Evolutionary conservation across 2,329 filamentous ascomycete genomes (phyloP).

Genomic region (Curvularia verruculosa): DNA sequence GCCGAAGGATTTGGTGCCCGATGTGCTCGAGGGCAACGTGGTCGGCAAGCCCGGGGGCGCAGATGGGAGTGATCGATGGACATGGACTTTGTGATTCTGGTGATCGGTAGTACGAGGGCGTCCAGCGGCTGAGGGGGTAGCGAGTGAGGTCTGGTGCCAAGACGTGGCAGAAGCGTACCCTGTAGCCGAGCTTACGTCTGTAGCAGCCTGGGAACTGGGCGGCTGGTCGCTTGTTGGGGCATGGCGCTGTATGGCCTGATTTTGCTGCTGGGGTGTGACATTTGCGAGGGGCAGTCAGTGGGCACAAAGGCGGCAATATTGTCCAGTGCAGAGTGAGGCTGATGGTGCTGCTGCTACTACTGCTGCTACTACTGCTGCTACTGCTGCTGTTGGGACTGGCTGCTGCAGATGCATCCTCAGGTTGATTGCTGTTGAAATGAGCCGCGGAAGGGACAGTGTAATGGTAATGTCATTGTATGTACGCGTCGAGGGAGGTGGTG

Average conservation of each 20-base stretch:
- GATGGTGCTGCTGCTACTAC: no score
- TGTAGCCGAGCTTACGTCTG: constrained; percentile 28
- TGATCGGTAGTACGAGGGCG: constrained; percentile 36
- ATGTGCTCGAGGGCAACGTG: constrained; percentile 38
- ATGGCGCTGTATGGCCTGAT: constrained; percentile 18
- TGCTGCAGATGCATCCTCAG: not conserved
- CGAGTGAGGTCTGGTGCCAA: constrained; percentile 34
- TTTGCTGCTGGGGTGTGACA: constrained; percentile 6
- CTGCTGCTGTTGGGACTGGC: no score
- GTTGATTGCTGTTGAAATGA: not conserved
- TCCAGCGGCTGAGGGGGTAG: constrained; percentile 21
- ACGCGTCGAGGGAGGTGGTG: no score
- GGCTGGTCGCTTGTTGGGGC: constrained; percentile 27
- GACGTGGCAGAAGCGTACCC: constrained; percentile 24
- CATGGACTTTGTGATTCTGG: constrained; percentile 26
- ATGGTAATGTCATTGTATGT: no score
- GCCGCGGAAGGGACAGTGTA: no score
- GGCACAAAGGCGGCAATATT: constrained; percentile 7
- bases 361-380: no score
- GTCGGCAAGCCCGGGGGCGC: constrained; percentile 27
- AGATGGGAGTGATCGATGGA: constrained; percentile 19
- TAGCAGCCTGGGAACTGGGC: constrained; percentile 13
- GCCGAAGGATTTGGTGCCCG: constrained; percentile 23
- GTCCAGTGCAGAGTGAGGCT: not conserved
- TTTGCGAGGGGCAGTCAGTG: not conserved